Evolutionary conservation across 1,284 basidiomycete species (phyloP).

Genomic region (Termitomyces sp.): DNA sequence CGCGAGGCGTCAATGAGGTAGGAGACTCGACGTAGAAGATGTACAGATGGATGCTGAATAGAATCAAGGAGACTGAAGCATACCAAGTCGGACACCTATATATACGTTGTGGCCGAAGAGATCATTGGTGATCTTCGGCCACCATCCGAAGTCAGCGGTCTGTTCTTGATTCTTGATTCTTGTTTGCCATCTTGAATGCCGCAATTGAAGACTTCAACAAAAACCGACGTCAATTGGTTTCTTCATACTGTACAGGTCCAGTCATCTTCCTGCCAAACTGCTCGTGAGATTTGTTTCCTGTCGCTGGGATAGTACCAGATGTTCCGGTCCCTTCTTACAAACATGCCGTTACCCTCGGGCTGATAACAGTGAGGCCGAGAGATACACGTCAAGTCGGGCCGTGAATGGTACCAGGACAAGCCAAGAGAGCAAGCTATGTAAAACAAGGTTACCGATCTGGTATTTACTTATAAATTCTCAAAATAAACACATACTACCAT

Average conservation of each 20-base stretch:
- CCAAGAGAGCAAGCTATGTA: neutral
- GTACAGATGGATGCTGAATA: neutral
- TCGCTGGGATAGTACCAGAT: slow-evolving; percentile 2
- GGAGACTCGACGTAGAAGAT: neutral
- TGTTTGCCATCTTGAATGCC: neutral
- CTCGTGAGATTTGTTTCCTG: neutral
- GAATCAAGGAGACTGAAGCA: neutral
- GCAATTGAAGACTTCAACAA: neutral
- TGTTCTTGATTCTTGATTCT: neutral
- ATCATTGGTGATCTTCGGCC: slow-evolving; percentile 5
- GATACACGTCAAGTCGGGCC: neutral
- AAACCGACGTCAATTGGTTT: neutral
- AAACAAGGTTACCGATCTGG: neutral
- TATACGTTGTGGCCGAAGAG: slow-evolving; percentile 8
- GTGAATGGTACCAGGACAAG: too few species aligned
- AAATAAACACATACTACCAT: neutral
- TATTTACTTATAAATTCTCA: neutral
- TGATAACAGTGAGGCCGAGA: neutral
- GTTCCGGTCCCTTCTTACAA: slow-evolving; percentile 4
- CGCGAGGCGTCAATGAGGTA: neutral
- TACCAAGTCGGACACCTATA: slow-evolving; percentile 7
- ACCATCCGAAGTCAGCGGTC: slow-evolving; percentile 14
- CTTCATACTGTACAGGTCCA: neutral
- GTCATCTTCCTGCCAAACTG: neutral
- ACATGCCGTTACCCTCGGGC: slow-evolving; percentile 10